These are phyloP conservation scores for Celoporthe dispersa DNA, from an alignment of 2,329 filamentous ascomycete genomes.

Conservation along the genomic window DNA sequence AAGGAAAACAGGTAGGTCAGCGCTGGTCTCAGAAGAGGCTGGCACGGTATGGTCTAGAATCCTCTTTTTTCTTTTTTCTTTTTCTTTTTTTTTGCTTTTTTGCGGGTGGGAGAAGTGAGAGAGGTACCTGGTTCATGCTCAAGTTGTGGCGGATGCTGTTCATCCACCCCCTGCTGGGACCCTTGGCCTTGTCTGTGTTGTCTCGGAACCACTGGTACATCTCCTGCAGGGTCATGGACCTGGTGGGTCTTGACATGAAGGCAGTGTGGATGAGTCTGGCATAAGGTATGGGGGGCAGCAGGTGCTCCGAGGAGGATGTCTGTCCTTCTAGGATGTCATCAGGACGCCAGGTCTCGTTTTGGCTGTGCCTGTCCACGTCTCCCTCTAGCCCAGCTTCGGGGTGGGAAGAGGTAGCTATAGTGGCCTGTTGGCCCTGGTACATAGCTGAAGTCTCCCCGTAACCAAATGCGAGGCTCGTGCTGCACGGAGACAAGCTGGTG, in stretches of 20 bases:
- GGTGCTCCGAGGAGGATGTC: slow-evolving; percentile 13
- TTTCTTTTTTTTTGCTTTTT: too few species aligned
- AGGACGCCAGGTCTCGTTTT: slow-evolving; percentile 1
- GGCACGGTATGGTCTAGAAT: too few species aligned
- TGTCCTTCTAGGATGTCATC: slow-evolving; percentile 10
- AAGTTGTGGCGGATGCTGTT: slow-evolving; percentile 96
- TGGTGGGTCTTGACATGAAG: slow-evolving; percentile 67
- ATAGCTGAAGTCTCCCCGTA: slow-evolving; percentile 1
- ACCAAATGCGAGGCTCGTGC: slow-evolving; percentile 2
- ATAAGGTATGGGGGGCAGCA: slow-evolving; percentile 60
- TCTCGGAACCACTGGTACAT: slow-evolving; percentile 90
- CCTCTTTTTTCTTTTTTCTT: too few species aligned
- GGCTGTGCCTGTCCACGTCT: neutral
- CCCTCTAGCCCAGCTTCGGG: neutral
- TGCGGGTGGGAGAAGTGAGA: neutral
- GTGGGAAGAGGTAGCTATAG: too few species aligned
- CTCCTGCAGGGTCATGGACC: slow-evolving; percentile 79
- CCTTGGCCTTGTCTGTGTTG: slow-evolving; percentile 76
- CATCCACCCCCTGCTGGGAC: slow-evolving; percentile 78
- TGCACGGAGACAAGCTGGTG: slow-evolving; percentile 21
- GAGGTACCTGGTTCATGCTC: slow-evolving; percentile 87
- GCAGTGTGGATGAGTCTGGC: slow-evolving; percentile 80
- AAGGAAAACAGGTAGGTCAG: neutral
- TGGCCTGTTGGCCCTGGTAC: neutral
- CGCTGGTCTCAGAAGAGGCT: too few species aligned